A percentile compares a stretch with the other conserved stretches of the same genome.
Evolutionary conservation across 83 land plant species (phyloP).

Genomic region (Diphasiastrum complanatum): DNA sequence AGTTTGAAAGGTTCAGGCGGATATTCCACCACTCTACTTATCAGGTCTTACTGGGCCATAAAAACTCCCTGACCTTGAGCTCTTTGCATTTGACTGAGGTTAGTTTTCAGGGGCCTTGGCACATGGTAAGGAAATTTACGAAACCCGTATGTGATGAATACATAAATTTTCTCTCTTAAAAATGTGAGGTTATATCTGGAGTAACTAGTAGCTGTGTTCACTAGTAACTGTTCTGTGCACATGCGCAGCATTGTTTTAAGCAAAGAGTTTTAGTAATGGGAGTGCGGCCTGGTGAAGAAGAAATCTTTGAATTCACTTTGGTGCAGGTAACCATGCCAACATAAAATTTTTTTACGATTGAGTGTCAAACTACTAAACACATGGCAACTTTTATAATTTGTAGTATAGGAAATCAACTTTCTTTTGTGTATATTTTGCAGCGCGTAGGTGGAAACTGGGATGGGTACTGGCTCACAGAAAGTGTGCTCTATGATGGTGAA

Average conservation of each 20-base stretch:
- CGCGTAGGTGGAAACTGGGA: conserved; percentile 92
- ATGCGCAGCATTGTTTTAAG: conserved; percentile 70
- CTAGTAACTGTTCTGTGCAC: background rate
- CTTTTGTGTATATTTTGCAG: conserved; percentile 31
- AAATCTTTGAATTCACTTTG: conserved; percentile 79
- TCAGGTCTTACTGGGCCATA: conserved; percentile 72
- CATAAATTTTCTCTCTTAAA: background rate
- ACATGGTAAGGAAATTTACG: background rate
- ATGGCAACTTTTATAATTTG: background rate
- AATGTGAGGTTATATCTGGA: background rate
- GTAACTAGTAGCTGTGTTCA: background rate
- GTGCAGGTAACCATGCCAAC: conserved; percentile 53
- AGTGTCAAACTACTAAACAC: too few species aligned
- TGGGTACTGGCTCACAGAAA: conserved; percentile 95
- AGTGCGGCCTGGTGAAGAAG: conserved; percentile 88
- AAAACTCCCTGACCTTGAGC: conserved; percentile 67
- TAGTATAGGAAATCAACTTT: background rate
- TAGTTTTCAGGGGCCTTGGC: too few species aligned
- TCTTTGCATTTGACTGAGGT: conserved; percentile 82
- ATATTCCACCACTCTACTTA: conserved; percentile 91
- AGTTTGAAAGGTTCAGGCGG: conserved; percentile 92
- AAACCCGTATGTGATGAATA: background rate
- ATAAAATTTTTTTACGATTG: background rate
- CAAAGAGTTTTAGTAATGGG: conserved; percentile 80
- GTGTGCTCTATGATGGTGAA: conserved; percentile 38